A percentile compares a stretch with the other conserved stretches of the same genome.
These are phyloP conservation scores for Fusarium neocosmosporiellum DNA, from an alignment of 2,329 filamentous ascomycete genomes.

Conservation along the genomic window DNA sequence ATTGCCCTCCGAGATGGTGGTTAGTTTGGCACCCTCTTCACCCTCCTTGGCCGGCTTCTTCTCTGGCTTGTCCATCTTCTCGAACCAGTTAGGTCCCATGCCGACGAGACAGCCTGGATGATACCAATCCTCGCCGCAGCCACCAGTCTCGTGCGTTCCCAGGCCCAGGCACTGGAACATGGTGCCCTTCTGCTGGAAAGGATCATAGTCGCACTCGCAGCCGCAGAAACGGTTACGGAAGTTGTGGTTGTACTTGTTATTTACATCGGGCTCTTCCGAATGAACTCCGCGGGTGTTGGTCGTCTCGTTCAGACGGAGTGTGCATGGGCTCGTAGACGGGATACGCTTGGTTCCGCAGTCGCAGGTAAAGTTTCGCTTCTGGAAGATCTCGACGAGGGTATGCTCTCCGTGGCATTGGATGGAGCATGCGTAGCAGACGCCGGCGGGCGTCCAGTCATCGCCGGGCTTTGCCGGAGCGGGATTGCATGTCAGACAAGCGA, in stretches of 20 bases:
- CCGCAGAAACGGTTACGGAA: slow-evolving; percentile 93
- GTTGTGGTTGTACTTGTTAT: slow-evolving; percentile 96
- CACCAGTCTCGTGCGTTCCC: slow-evolving; percentile 81
- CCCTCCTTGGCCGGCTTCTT: slow-evolving; percentile 37
- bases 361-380: slow-evolving; percentile 94
- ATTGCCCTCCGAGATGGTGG: slow-evolving; percentile 63
- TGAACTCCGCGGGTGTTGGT: slow-evolving; percentile 82
- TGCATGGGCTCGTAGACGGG: slow-evolving; percentile 76
- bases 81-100: slow-evolving; percentile 78
- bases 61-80: slow-evolving; percentile 59
- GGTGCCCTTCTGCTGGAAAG: slow-evolving; percentile 89
- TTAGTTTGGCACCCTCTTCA: slow-evolving; percentile 47
- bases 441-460: slow-evolving; percentile 70
- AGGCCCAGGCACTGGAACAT: slow-evolving; percentile 98
- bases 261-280: slow-evolving; percentile 76
- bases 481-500: slow-evolving; percentile 94
- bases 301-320: slow-evolving; percentile 75
- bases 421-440: slow-evolving; percentile 95
- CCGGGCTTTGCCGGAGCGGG: slow-evolving; percentile 74
- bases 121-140: slow-evolving; percentile 98
- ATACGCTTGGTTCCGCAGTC: slow-evolving; percentile 93
- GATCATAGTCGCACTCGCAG: slow-evolving; percentile 88
- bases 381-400: slow-evolving; percentile 93
- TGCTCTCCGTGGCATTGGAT: slow-evolving; percentile 98
- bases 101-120: slow-evolving; percentile 93